Evolutionary conservation across 805 yeast species (phyloP).

Genomic region (Lachancea nothofagi): DNA sequence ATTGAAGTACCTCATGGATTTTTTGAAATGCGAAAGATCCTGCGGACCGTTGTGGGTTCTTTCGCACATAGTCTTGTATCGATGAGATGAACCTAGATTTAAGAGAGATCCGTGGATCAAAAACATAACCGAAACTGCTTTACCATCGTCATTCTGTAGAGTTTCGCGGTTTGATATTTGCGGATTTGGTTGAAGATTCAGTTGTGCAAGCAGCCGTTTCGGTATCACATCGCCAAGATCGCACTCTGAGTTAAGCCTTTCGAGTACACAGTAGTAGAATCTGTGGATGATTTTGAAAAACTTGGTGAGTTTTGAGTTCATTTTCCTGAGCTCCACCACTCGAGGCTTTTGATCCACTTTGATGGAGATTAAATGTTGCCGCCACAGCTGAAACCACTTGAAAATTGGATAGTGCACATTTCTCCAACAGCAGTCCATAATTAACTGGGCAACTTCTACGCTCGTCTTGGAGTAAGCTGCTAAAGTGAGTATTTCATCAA

Average conservation of each 20-base stretch:
- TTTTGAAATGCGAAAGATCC: constrained; percentile 39
- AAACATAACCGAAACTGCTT: constrained; percentile 4
- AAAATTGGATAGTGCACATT: constrained; percentile 13
- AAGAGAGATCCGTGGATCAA: constrained; percentile 30
- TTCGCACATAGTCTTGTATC: constrained; percentile 50
- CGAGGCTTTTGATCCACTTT: constrained; percentile 8
- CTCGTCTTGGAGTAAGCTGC: background rate
- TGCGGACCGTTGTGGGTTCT: constrained; percentile 33
- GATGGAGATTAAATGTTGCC: constrained; percentile 7
- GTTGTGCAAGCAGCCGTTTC: background rate
- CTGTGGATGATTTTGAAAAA: constrained; percentile 12
- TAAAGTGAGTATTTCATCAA: constrained; percentile 4
- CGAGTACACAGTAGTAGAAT: constrained; percentile 11
- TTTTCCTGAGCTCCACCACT: constrained; percentile 9
- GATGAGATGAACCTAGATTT: constrained; percentile 52
- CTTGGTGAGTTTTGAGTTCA: constrained; percentile 11
- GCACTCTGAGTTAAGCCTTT: constrained; percentile 4
- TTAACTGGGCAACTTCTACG: constrained; percentile 4
- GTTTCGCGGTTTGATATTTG: background rate
- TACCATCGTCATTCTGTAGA: constrained; percentile 1
- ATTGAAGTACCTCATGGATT: constrained; percentile 44
- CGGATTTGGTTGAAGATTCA: constrained; percentile 1
- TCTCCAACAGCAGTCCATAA: constrained; percentile 37
- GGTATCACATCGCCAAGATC: constrained; percentile 9
- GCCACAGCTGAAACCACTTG: constrained; percentile 13